Evolutionary conservation across 495 filamentous ascomycete genomes (phyloP).

Genomic region (Tuber calosporum): DNA sequence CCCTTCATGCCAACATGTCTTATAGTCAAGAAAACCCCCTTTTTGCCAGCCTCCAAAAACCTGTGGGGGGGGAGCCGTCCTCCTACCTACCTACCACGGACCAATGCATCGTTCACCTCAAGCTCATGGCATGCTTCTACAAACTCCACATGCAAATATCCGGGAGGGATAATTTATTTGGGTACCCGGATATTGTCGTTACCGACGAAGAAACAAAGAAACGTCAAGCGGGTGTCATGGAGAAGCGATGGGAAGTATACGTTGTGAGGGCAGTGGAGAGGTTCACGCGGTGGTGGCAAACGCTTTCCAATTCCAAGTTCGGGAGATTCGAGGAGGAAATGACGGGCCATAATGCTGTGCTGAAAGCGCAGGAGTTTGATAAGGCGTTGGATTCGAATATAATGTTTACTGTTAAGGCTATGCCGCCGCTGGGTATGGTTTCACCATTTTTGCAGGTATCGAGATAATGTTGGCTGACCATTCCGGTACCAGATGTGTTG

Average conservation of each 20-base stretch:
- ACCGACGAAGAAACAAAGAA: not conserved
- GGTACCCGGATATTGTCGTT: not conserved
- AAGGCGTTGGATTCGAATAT: not conserved
- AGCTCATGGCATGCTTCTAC: not conserved
- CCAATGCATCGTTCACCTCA: not conserved
- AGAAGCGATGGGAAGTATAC: not conserved
- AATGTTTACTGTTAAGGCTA: not conserved
- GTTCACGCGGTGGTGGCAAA: not conserved
- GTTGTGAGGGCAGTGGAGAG: constrained; percentile 2
- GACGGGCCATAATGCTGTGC: not conserved
- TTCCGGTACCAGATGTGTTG: constrained; percentile 54
- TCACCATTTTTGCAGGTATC: not conserved
- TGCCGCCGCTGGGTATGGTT: not conserved
- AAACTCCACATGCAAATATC: not conserved
- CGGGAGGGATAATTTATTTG: not conserved
- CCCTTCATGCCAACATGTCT: not conserved
- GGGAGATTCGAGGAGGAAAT: not conserved
- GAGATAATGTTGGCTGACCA: not conserved
- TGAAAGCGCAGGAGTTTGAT: not conserved
- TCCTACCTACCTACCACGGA: constrained; percentile 1
- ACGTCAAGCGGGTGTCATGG: not conserved
- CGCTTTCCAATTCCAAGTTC: not conserved
- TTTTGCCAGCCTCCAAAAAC: not conserved
- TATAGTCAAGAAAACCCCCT: not conserved
- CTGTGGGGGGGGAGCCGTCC: not conserved